phyloP scores from a whole-genome alignment of 129 eudicot species.

The Deinandra increscens region DNA sequence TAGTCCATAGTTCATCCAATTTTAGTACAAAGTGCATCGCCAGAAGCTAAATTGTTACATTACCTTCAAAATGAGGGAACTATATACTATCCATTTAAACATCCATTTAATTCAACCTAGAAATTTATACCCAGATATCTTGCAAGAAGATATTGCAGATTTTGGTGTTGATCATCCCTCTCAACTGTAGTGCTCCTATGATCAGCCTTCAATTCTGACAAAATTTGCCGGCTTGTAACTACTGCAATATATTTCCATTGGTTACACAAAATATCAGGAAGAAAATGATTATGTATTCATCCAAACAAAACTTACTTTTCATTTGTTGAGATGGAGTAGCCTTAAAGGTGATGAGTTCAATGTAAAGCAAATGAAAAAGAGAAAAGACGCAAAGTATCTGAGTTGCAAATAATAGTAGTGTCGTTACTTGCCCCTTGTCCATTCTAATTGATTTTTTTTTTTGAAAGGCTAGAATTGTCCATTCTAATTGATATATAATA shows the following conservation, averaged over 20 bases:
- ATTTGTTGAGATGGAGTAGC: slow-evolving; percentile 30
- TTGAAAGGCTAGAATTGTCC: no score
- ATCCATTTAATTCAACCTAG: no score
- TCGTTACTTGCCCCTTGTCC: slow-evolving; percentile 32
- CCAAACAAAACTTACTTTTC: slow-evolving; percentile 22
- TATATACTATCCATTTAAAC: no score
- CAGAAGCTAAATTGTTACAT: no score
- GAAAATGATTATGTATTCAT: slow-evolving; percentile 1
- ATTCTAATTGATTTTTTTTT: no score
- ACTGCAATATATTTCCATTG: neutral
- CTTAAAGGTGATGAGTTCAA: slow-evolving; percentile 19
- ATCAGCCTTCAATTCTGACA: slow-evolving; percentile 32
- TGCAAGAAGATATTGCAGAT: slow-evolving; percentile 32
- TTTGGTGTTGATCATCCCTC: slow-evolving; percentile 32
- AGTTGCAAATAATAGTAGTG: slow-evolving; percentile 29
- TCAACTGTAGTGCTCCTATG: slow-evolving; percentile 14
- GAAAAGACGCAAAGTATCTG: slow-evolving; percentile 28
- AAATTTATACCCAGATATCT: no score
- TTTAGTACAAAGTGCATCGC: no score
- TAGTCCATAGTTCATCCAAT: no score
- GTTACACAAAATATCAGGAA: neutral
- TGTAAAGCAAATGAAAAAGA: slow-evolving; percentile 29
- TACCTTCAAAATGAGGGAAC: no score
- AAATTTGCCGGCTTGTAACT: slow-evolving; percentile 39
- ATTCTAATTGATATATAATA: no score